A percentile compares a stretch with the other conserved stretches of the same genome.
These are phyloP conservation scores for Boletus subparvulus DNA, from an alignment of 768 basidiomycete species.

Conservation along the genomic window DNA sequence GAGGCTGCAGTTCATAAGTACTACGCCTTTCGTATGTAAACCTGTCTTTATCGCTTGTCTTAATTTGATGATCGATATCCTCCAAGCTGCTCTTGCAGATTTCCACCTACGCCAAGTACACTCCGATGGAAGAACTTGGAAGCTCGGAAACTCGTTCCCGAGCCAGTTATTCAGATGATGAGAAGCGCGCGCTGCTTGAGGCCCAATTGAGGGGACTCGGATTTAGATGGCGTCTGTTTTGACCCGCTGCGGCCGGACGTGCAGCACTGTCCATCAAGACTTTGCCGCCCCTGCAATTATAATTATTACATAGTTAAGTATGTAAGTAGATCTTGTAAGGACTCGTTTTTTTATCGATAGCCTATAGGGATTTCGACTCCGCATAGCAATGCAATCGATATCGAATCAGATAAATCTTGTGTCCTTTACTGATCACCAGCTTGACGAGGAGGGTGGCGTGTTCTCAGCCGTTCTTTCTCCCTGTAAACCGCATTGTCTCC, in stretches of 20 bases:
- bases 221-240: conserved; percentile 1
- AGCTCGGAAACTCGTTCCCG: background rate
- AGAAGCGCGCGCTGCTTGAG: background rate
- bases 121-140: background rate
- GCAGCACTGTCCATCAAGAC: background rate
- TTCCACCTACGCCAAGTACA: background rate
- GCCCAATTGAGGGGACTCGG: background rate
- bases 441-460: background rate
- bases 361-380: background rate
- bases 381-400: background rate
- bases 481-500: conserved; percentile 26
- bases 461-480: conserved; percentile 27
- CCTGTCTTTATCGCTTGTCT: background rate
- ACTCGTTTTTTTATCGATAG: background rate
- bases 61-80: background rate
- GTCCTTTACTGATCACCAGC: background rate
- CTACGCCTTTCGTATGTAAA: background rate
- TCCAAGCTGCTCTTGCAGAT: background rate
- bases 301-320: background rate
- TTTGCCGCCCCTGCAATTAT: background rate
- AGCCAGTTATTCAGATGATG: background rate
- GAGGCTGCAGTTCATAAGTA: too few species aligned
- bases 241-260: conserved; percentile 4
- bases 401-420: background rate
- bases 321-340: background rate